Evolutionary conservation across 148 eudicot genomes (phyloP).

Genomic region (Fagopyrum homotropicum): DNA sequence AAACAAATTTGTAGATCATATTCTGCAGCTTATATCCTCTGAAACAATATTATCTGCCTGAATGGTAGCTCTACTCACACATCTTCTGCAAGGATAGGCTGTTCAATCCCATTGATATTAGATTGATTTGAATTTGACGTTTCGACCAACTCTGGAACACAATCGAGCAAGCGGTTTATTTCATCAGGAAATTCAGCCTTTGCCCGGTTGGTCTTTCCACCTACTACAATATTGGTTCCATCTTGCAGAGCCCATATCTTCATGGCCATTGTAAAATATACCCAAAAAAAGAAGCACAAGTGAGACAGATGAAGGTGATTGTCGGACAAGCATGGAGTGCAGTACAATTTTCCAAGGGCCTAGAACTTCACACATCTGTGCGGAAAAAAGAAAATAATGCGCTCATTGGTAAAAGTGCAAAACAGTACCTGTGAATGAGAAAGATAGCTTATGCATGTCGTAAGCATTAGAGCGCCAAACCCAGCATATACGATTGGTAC

Average conservation of each 20-base stretch:
- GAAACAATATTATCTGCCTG: background rate
- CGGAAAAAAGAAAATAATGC: background rate
- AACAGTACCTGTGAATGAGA: conserved; percentile 83
- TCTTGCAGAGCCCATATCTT: conserved; percentile 98
- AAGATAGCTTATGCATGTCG: conserved; percentile 84
- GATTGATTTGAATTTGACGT: conserved; percentile 27
- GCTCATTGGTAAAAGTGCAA: background rate
- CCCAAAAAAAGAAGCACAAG: background rate
- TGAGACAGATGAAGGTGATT: background rate
- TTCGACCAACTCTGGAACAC: conserved; percentile 76
- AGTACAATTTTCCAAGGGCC: background rate
- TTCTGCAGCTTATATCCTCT: background rate
- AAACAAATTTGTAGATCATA: background rate
- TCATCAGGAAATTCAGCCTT: conserved; percentile 73
- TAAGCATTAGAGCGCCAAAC: conserved; percentile 93
- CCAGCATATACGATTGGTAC: conserved; percentile 95
- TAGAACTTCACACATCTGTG: background rate
- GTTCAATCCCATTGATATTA: conserved; percentile 12
- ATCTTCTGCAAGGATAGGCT: background rate
- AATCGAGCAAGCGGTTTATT: conserved; percentile 64
- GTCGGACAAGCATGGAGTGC: conserved; percentile 12
- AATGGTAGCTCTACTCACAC: background rate
- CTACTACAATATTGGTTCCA: conserved; percentile 76
- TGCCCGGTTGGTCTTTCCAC: conserved; percentile 96
- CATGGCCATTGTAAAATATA: conserved; percentile 12